Conservation (phyloP, 179 eudicot species). For the Beta corolliflora region DNA sequence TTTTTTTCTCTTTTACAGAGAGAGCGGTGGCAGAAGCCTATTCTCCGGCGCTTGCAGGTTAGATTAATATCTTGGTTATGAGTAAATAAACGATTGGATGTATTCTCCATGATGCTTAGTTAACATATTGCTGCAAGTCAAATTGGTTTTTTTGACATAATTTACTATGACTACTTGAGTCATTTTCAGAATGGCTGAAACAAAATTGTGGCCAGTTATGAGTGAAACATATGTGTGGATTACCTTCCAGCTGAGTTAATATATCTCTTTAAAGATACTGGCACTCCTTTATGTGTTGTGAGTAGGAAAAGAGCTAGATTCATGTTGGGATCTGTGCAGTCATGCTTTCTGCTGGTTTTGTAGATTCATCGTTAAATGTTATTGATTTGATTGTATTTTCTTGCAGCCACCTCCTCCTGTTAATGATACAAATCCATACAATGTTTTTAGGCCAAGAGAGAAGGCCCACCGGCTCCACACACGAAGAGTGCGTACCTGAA, state of each 20-base stretch:
- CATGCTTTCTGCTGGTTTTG: conserved; percentile 5
- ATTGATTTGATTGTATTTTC: background rate
- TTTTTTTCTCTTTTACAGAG: conserved; percentile 42
- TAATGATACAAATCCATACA: conserved; percentile 96
- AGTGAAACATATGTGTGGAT: background rate
- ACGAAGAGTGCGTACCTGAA: conserved; percentile 65
- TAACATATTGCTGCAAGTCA: background rate
- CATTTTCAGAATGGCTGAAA: background rate
- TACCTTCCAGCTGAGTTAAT: background rate
- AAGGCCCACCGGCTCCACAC: conserved; percentile 96
- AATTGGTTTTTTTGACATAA: background rate
- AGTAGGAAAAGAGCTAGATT: background rate
- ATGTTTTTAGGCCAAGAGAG: conserved; percentile 98
- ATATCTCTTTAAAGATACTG: background rate
- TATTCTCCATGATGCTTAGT: background rate
- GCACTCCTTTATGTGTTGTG: background rate
- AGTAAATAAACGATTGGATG: conserved; percentile 1
- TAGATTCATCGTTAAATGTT: background rate
- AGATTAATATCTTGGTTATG: conserved; percentile 16
- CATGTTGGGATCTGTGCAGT: background rate
- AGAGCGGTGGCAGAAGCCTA: conserved; percentile 67
- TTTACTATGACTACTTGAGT: background rate
- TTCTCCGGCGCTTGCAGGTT: conserved; percentile 76
- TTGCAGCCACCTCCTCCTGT: conserved; percentile 97
- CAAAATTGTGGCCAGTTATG: background rate